These are phyloP conservation scores for Ceratocystis cubensis DNA, from an alignment of 2,329 filamentous ascomycete genomes.

Conservation along the genomic window DNA sequence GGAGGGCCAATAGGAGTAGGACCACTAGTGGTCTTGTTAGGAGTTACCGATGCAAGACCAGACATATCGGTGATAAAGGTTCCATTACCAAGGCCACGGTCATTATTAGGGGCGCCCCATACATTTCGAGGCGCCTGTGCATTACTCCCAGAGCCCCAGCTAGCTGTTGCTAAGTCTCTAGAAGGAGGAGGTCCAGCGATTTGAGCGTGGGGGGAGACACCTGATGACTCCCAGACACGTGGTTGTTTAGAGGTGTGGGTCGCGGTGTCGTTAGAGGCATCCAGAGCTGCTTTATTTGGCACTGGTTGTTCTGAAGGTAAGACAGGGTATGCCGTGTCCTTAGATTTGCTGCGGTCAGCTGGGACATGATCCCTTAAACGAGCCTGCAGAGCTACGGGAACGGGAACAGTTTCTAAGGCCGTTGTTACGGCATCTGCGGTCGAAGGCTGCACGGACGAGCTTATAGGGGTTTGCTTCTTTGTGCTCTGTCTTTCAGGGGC, in stretches of 20 bases:
- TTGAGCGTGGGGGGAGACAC: constrained; percentile 11
- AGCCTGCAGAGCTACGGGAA: constrained; percentile 10
- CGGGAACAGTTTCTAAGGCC: background rate
- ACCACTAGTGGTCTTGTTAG: constrained; percentile 25
- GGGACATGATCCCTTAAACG: background rate
- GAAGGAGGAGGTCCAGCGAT: constrained; percentile 17
- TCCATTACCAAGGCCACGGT: constrained; percentile 62
- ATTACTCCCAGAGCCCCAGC: constrained; percentile 33
- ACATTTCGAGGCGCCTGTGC: constrained; percentile 47
- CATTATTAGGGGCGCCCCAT: constrained; percentile 62
- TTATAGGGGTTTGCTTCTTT: constrained; percentile 35
- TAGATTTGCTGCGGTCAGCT: background rate
- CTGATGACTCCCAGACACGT: constrained; percentile 18
- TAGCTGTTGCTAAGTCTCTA: constrained; percentile 7
- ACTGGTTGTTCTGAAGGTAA: background rate
- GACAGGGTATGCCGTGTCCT: background rate
- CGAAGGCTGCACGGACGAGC: constrained; percentile 7
- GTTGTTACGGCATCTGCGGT: background rate
- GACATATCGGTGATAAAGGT: constrained; percentile 55
- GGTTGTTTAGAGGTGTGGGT: constrained; percentile 6
- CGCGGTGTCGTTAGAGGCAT: background rate
- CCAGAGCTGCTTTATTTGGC: background rate
- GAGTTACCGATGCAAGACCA: constrained; percentile 25
- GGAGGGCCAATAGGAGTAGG: constrained; percentile 38
- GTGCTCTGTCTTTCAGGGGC: constrained; percentile 47